Conservation (phyloP, 176 grass and related monocot species). For the Cymbopogon citratus region DNA sequence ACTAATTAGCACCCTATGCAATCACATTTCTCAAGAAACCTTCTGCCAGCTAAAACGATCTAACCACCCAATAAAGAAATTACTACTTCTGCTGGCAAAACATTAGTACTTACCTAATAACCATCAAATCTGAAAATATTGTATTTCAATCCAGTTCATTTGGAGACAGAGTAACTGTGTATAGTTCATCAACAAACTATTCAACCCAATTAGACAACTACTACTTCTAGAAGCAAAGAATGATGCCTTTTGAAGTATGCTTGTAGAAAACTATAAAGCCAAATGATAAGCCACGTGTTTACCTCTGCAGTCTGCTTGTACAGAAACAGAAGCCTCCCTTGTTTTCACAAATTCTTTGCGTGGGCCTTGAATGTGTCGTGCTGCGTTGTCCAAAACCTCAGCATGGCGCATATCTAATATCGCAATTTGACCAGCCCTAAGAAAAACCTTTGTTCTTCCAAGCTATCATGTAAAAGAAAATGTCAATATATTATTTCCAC, state of each 20-base stretch:
- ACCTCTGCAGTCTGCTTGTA: too few species aligned
- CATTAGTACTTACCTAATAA: neutral
- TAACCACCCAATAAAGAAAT: neutral
- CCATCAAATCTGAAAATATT: neutral
- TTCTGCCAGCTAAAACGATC: neutral
- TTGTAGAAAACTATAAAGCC: too few species aligned
- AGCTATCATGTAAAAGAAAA: slow-evolving; percentile 54
- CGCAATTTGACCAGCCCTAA: slow-evolving; percentile 93
- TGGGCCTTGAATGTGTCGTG: slow-evolving; percentile 60
- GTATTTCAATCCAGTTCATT: too few species aligned
- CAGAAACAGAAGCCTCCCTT: too few species aligned
- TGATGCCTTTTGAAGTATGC: too few species aligned
- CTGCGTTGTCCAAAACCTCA: slow-evolving; percentile 94
- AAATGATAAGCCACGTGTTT: too few species aligned
- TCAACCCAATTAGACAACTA: too few species aligned
- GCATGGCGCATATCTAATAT: slow-evolving; percentile 68
- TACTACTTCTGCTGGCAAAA: neutral
- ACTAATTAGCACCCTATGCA: neutral
- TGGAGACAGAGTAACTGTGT: too few species aligned
- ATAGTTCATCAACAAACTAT: too few species aligned
- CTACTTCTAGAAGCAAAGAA: too few species aligned
- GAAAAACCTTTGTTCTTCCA: slow-evolving; percentile 82
- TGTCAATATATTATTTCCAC: slow-evolving; percentile 1
- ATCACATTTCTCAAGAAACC: neutral
- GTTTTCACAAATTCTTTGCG: too few species aligned